Evolutionary conservation across 768 basidiomycete species (phyloP), one percentile per base, ranked within the genome.

Genomic region (Pisolithus tinctorius): DNA sequence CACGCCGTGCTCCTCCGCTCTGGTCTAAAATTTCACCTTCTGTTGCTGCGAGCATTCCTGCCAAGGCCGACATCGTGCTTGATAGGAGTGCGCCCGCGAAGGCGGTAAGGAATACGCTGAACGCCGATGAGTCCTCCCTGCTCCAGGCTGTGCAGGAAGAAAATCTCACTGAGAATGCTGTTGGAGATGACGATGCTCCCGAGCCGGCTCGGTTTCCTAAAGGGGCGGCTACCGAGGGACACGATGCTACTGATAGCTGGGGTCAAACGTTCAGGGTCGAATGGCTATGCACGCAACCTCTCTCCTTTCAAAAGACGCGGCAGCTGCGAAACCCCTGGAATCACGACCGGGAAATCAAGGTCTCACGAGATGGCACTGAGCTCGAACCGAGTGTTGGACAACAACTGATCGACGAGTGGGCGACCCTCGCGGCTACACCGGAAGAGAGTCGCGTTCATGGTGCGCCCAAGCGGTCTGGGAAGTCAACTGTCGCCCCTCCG

Each of bases 311-410:
- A 55, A 80, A 80, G 42, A 86, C 86, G 31, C 78, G 84, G 26
- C 86, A 92, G 62, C 67, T 96, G 47, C 82, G 89, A 39, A 98
- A 97, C 63, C 85, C 86, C 2, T 97, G 93, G 93, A 97, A 97
- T 59, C 81, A 90, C 57, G 88, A 87, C 52, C 72, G 81, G 46
- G 84, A 88, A 60, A 76, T 89, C 42, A 87, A 89, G 71, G 81
- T 89, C 7, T 92, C 88, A 11, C 74, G 89, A 45, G 91, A 94
- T 63, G 94, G 94, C 16, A 96, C 93, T 1, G 94, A 97, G 63
- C 65, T 98, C 17, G 94, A 97, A 63, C 92, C 93, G 2, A 61
- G 60, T 1, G 78, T 89, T 13, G 89, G 88, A 25, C 75, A 81
- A 58, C 72, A 67, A 55, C 65, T 93, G 37, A 49, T 93, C 50